Base-by-base conservation (phyloP, 2,329 filamentous ascomycete genomes). In the Tolypocladium nubicola region DNA sequence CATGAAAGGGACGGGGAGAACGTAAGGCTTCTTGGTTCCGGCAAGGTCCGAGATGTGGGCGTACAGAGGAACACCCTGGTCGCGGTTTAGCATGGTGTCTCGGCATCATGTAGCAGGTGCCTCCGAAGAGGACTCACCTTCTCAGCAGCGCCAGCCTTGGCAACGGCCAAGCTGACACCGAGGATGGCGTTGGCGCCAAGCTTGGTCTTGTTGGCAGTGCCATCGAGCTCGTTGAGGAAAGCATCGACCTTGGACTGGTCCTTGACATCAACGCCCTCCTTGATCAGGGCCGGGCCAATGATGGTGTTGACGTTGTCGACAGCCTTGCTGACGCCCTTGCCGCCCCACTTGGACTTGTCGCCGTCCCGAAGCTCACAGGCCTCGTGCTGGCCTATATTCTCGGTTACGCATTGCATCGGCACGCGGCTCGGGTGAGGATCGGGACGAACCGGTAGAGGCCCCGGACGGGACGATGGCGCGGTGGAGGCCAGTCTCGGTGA, bases 401-500 rank as follows among this genome's bases (percentile, higher is more conserved):
- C 57, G 61, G 63, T 71, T 69, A 67, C 63, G 64, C 65, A 63
- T 61, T 63, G 63, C 40, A 57, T 60, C 57, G 60, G 54, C 50
- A 61, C 21, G 58, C 30, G 53, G 58, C 59, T 50, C 61, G 56
- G 60, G 57, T 57, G 60, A 60, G 57, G 61, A 55, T 70, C 66
- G 66, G 63, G 59, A 73, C 86, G 72, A 75, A 92, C 88, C 91
- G 70, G 92, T 97, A 68, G 93, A 97, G 70, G 93, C 93, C 75
- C 93, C 93, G 65, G 92, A 97, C 70, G 93, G 93, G 63, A 97
- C 93, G 74, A 97, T 97, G 74, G 93, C 92, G 73, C 93, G 91
- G 86, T 97, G 92, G 63, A 97, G 87, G 72, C 93, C 93, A 69
- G 89, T 95, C 81, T 96, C 90, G 68, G 92, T 97, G 79, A 96